These are phyloP conservation scores for Verbena officinalis DNA, from an alignment of 257 asterid species.

Conservation along the genomic window DNA sequence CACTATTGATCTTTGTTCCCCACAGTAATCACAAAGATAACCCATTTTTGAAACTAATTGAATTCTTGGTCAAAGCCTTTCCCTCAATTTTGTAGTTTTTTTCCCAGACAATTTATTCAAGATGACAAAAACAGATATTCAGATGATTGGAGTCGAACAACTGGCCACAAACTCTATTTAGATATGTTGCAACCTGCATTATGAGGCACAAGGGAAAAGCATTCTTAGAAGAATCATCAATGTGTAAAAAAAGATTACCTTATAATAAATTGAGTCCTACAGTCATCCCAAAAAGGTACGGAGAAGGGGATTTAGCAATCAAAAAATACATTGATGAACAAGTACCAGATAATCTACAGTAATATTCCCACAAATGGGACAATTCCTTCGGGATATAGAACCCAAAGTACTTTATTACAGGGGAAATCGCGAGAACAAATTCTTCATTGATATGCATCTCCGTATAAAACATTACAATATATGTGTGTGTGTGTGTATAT, in stretches of 20 bases:
- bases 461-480: conserved; percentile 11
- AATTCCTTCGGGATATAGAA: conserved; percentile 24
- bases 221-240: conserved; percentile 18
- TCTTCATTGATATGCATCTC: conserved; percentile 27
- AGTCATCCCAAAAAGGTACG: neutral
- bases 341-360: conserved; percentile 2
- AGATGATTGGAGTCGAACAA: conserved; percentile 5
- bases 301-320: conserved; percentile 6
- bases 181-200: conserved; percentile 31
- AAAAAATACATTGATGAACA: conserved; percentile 12
- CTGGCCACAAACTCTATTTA: conserved; percentile 18
- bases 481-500: neutral
- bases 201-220: conserved; percentile 1
- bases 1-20: conserved; percentile 51
- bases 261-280: neutral
- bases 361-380: conserved; percentile 27
- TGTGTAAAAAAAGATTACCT: neutral
- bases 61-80: conserved; percentile 4
- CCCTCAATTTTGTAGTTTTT: conserved; percentile 4
- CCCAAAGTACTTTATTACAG: conserved; percentile 17
- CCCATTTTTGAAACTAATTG: conserved; percentile 37
- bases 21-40: conserved; percentile 58
- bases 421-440: conserved; percentile 27
- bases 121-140: conserved; percentile 7
- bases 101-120: conserved; percentile 14